Evolutionary conservation across 495 filamentous ascomycete genomes (phyloP).

Genomic region (Filosporella fistucella): DNA sequence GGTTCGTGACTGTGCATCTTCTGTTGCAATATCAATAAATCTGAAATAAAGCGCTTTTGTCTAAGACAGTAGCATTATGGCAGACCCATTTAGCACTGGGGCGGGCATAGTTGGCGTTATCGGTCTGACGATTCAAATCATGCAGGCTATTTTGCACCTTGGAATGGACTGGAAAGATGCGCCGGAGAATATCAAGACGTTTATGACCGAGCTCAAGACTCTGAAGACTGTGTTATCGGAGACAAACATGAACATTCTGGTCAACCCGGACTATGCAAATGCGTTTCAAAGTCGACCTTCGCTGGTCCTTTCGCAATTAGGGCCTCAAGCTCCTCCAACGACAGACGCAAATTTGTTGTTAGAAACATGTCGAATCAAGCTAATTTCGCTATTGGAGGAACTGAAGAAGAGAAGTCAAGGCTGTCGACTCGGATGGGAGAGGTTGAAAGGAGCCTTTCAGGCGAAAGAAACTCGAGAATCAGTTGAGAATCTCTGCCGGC

Average conservation of each 20-base stretch:
- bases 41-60: no score
- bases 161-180: conserved; percentile 26
- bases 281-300: conserved; percentile 20
- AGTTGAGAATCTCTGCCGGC: conserved; percentile 18
- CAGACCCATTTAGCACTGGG: conserved; percentile 19
- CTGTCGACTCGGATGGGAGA: conserved; percentile 15
- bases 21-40: no score
- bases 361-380: conserved; percentile 10
- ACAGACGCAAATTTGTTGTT: conserved; percentile 9
- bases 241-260: conserved; percentile 19
- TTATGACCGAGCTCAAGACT: conserved; percentile 21
- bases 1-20: no score
- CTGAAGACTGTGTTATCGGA: conserved; percentile 24
- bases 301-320: conserved; percentile 17
- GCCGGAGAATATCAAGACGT: conserved; percentile 20
- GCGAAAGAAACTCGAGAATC: conserved; percentile 15
- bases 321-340: conserved; percentile 7
- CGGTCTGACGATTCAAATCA: conserved; percentile 21
- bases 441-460: conserved; percentile 18
- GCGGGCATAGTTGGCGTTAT: conserved; percentile 21
- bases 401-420: conserved; percentile 17
- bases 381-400: conserved; percentile 12
- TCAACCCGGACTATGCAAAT: conserved; percentile 16
- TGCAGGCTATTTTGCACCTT: conserved; percentile 18
- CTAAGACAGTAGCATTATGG: no score